Conservation (phyloP, 768 basidiomycete species). For the Boletus bicolor region DNA sequence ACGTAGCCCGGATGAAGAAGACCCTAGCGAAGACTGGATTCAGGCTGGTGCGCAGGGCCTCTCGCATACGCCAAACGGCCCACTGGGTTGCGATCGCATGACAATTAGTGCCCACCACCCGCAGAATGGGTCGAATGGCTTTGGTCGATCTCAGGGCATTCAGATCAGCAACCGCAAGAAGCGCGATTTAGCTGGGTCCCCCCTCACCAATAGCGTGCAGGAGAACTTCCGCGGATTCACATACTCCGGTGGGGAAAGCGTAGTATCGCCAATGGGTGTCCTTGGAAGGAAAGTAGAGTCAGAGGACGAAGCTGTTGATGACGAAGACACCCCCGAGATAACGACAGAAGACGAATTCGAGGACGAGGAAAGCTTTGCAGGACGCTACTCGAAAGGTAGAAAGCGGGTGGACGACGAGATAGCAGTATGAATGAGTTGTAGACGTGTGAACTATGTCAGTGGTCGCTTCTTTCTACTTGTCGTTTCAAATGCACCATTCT, state of each 20-base stretch:
- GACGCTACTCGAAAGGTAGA: conserved; percentile 65
- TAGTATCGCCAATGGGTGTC: conserved; percentile 45
- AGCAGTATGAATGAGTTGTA: conserved; percentile 26
- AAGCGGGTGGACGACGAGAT: conserved; percentile 39
- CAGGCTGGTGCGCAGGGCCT: conserved; percentile 32
- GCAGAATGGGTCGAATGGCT: conserved; percentile 19
- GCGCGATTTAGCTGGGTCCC: conserved; percentile 50
- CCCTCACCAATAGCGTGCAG: conserved; percentile 88
- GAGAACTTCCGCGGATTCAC: conserved; percentile 97
- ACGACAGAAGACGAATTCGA: conserved; percentile 78
- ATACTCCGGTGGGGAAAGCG: conserved; percentile 72
- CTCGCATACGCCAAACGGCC: conserved; percentile 70
- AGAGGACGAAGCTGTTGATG: conserved; percentile 47
- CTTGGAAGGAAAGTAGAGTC: conserved; percentile 29
- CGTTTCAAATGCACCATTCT: conserved; percentile 1
- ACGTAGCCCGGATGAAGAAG: conserved; percentile 47
- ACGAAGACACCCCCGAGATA: conserved; percentile 45
- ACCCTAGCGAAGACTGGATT: conserved; percentile 64
- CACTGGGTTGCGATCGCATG: conserved; percentile 59
- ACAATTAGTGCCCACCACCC: conserved; percentile 9
- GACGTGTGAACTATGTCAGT: conserved; percentile 9
- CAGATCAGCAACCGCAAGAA: conserved; percentile 51
- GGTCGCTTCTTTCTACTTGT: conserved; percentile 7
- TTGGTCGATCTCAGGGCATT: conserved; percentile 36
- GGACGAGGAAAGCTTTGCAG: conserved; percentile 59